Evolutionary conservation across 2,329 filamentous ascomycete genomes (phyloP), one percentile per base, ranked within the genome.

Genomic region (Alternaria sp.): DNA sequence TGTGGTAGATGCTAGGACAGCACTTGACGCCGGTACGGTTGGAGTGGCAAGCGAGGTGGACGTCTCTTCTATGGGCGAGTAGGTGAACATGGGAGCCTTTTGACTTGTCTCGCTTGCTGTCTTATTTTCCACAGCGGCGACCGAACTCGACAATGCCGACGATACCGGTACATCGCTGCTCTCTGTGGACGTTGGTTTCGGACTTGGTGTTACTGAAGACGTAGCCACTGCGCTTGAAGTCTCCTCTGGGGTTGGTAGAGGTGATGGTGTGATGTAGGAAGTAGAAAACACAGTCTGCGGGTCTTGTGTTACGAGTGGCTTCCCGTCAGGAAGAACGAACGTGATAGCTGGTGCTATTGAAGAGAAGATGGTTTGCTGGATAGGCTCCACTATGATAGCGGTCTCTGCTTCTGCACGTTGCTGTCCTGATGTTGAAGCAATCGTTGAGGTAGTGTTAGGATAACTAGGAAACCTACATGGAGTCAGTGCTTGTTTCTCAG

Each of bases 361-460:
- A 12, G 72, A 76, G 51, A 76, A 70, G 26, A 79, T 59, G 1
- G 75, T 74, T 4, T 60, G 70, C 36, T 73, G 67, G 4, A 80
- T 71, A 2, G 79, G 79, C 26, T 76, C 69, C 30, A 80, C 72
- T 9, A 78, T 63, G 7, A 80, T 61, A 57, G 74, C 76, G 50
- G 77, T 76, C 26, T 79, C 72, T 44, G 72, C 76, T 30, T 77
- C 67, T 23, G 71, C 72, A 54, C 17, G 9, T 12, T 44, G 21
- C 32, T 64, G 56, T 44, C 59, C 62, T 46, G 63, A 64, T 15
- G 58, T 28, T 26, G 67, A 62, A 19, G 50, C 21, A 23, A 59
- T 7, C 12, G 56, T 59, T 0, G 62, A 64, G 28, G 65, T 58
- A 13, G 70, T 69, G 57, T 79, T 79, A 25, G 62, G 25, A 54